phyloP scores from a whole-genome alignment of 1,139 yeast species.

The Kurtzmaniella quercitrusa region DNA sequence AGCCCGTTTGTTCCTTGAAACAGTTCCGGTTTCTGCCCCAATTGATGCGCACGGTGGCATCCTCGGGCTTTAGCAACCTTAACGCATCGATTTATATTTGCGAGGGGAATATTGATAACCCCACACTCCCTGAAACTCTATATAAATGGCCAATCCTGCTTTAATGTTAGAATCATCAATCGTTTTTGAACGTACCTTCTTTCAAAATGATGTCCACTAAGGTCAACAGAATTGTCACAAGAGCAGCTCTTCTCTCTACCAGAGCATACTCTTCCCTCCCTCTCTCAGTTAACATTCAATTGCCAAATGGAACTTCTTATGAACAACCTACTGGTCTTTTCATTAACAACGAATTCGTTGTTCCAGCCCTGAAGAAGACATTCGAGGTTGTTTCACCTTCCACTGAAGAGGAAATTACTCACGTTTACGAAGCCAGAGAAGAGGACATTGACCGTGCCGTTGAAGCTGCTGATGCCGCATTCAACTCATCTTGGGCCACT shows the following conservation, averaged over 20 bases:
- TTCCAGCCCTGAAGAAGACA: conserved; percentile 46
- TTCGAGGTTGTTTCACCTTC: conserved; percentile 61
- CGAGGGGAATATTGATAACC: conserved; percentile 1
- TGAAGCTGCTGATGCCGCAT: conserved; percentile 70
- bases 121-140: neutral
- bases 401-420: conserved; percentile 62
- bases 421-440: conserved; percentile 63
- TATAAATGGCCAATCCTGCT: neutral
- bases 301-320: conserved; percentile 56
- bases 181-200: neutral
- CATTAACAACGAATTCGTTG: conserved; percentile 48
- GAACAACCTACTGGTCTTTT: conserved; percentile 67
- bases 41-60: too few relatives aligned
- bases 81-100: neutral
- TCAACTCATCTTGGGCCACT: conserved; percentile 36
- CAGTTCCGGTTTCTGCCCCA: too few relatives aligned
- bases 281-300: conserved; percentile 44
- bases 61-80: neutral
- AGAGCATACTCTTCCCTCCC: conserved; percentile 26
- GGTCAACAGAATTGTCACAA: conserved; percentile 3
- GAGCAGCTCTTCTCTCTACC: conserved; percentile 2
- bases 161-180: neutral
- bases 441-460: conserved; percentile 80
- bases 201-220: conserved; percentile 6
- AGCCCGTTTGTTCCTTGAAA: too few relatives aligned